Base-by-base conservation (phyloP, 495 filamentous ascomycete species). In the Daldinia childiae region DNA sequence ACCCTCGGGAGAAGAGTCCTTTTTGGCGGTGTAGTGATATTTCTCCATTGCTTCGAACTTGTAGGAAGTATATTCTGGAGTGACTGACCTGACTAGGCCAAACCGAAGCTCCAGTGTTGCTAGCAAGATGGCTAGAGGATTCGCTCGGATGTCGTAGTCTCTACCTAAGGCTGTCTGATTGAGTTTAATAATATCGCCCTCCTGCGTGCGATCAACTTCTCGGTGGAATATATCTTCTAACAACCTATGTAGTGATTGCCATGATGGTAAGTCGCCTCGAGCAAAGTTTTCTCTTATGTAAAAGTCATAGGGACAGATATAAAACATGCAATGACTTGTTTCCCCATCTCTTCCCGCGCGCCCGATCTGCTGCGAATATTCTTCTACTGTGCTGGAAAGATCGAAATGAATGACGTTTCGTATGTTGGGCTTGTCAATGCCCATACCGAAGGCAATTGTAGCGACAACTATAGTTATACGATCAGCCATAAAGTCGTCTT, bases 391-490 rank as follows among this genome's bases (percentile, higher is more conserved):
- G 41, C 80, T 82, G 0, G 87, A 81, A 6, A 88, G 76, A 61
- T 86, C 82, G 72, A 83, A 87, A 64, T 89, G 86, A 7, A 88
- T 74, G 32, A 89, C 77, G 59, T 87, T 88, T n/a, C 87, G 78
- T 48, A 89, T 88, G 57, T 87, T 78, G 0, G 86, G 39, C 69
- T 89, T 89, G 64, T 88, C 86, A 29, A 88, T 87, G 0, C 86
- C 86, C 86, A 88, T 88, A 15, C 86, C 86, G 39, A 89, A 89
- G 9, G 87, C 87, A 62, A 89, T 89, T 0, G 87, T 89, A 15
- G 86, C 87, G 6, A 86, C 85, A 30, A 88, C 85, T 19, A 87
- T 82, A 7, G 82, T 64, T 41, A 84, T 74, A 4, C 76, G 73
- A 11, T 75, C 74, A 6, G 71, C 74, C 85, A 89, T 87, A 63